Evolutionary conservation across 257 asterid genomes (phyloP).

Genomic region (Mitragyna speciosa): DNA sequence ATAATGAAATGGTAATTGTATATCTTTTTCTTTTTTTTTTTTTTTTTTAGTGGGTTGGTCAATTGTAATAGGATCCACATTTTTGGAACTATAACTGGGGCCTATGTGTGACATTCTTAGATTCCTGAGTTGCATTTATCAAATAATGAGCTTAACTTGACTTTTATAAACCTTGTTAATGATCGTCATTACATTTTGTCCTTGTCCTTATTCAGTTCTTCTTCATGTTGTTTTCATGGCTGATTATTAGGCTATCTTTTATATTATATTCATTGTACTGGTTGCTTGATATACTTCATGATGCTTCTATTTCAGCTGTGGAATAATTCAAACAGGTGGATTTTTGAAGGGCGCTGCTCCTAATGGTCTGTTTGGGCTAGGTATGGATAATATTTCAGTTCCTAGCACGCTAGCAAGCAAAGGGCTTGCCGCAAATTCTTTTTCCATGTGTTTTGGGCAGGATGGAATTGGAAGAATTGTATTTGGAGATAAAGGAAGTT

Average conservation of each 20-base stretch:
- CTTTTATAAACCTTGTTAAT: neutral
- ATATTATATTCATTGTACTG: neutral
- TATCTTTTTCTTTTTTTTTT: neutral
- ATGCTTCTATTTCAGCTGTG: conserved; percentile 62
- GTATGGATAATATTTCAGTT: conserved; percentile 66
- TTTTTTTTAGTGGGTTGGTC: neutral
- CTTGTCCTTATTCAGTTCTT: neutral
- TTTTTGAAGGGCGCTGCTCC: conserved; percentile 89
- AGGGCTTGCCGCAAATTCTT: conserved; percentile 84
- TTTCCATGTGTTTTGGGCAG: conserved; percentile 93
- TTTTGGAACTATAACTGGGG: neutral
- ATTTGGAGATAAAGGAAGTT: conserved; percentile 85
- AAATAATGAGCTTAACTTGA: neutral
- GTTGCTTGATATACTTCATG: neutral
- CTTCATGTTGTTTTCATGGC: neutral
- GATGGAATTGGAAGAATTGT: conserved; percentile 86
- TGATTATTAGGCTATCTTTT: neutral
- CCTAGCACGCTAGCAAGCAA: conserved; percentile 78
- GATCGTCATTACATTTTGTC: neutral
- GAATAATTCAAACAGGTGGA: conserved; percentile 84
- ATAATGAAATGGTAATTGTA: neutral
- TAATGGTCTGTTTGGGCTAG: conserved; percentile 94
- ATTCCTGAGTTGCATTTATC: neutral
- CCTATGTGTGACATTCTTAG: neutral
- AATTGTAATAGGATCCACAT: neutral